A percentile compares a stretch with the other conserved stretches of the same genome.
Evolutionary conservation across 1,284 basidiomycete species (phyloP).

Genomic region (Vanrija sp.): DNA sequence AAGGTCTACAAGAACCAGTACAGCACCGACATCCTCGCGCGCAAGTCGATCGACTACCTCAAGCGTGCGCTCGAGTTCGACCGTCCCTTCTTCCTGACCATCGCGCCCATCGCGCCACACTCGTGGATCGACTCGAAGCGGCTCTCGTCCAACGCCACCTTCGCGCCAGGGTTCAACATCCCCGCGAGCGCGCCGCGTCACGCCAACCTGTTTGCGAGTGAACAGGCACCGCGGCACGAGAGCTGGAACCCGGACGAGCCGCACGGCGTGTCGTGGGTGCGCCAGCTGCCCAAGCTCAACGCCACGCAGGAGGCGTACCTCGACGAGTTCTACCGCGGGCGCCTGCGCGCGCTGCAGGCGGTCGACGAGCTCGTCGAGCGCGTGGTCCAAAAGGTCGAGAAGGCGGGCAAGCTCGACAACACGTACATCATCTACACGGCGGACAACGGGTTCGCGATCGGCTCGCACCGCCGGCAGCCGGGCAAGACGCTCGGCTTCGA

Average conservation of each 20-base stretch:
- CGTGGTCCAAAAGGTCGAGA: slow-evolving; percentile 29
- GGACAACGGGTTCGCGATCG: slow-evolving; percentile 42
- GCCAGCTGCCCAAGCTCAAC: slow-evolving; percentile 30
- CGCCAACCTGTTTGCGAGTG: slow-evolving; percentile 23
- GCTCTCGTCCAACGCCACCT: neutral
- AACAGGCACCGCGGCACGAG: slow-evolving; percentile 15
- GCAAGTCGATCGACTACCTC: slow-evolving; percentile 30
- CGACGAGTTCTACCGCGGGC: slow-evolving; percentile 40
- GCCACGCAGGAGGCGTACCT: slow-evolving; percentile 32
- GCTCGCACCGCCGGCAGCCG: slow-evolving; percentile 35
- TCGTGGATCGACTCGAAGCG: neutral
- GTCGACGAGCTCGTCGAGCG: slow-evolving; percentile 41
- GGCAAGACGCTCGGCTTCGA: slow-evolving; percentile 42
- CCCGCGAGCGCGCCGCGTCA: slow-evolving; percentile 26
- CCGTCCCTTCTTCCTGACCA: slow-evolving; percentile 34
- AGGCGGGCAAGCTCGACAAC: slow-evolving; percentile 31
- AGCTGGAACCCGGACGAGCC: slow-evolving; percentile 31
- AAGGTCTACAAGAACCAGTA: slow-evolving; percentile 25
- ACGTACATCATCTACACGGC: slow-evolving; percentile 40
- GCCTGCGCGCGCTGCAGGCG: slow-evolving; percentile 30
- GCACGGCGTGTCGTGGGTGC: slow-evolving; percentile 36
- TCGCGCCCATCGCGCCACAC: slow-evolving; percentile 6
- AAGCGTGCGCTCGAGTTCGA: slow-evolving; percentile 16
- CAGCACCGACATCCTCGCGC: slow-evolving; percentile 30
- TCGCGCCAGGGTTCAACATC: slow-evolving; percentile 1